These are phyloP conservation scores for Ceratocystis papillata DNA, from an alignment of 2,329 filamentous ascomycete species.

Conservation along the genomic window DNA sequence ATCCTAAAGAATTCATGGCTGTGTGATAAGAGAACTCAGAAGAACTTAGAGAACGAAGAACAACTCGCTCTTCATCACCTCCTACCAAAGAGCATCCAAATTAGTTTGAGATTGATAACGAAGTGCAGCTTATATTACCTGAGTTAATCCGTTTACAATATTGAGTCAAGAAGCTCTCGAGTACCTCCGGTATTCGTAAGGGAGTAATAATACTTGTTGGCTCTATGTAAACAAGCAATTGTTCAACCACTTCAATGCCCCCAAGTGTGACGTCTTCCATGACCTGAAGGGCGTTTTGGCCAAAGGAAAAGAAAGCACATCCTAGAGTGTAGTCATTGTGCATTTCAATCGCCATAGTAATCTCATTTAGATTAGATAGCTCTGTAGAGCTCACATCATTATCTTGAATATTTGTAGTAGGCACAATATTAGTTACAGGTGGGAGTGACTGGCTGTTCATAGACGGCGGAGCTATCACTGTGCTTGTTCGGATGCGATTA, in stretches of 20 bases:
- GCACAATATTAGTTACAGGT: background rate
- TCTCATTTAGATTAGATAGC: conserved; percentile 1
- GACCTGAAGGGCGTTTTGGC: conserved; percentile 59
- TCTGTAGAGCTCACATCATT: background rate
- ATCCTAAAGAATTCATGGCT: conserved; percentile 37
- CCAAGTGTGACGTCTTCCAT: conserved; percentile 65
- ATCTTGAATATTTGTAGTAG: background rate
- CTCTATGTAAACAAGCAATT: conserved; percentile 43
- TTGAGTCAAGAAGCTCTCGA: conserved; percentile 27
- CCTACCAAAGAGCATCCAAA: background rate
- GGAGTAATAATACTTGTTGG: conserved; percentile 48
- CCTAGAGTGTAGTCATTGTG: conserved; percentile 61
- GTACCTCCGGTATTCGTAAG: conserved; percentile 36
- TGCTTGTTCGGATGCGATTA: conserved; percentile 1
- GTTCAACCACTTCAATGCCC: conserved; percentile 58
- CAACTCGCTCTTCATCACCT: conserved; percentile 18
- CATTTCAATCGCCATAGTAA: conserved; percentile 59
- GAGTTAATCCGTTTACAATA: conserved; percentile 21
- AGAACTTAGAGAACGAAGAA: conserved; percentile 56
- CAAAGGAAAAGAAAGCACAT: conserved; percentile 69
- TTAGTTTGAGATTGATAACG: background rate
- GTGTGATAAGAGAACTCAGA: conserved; percentile 60
- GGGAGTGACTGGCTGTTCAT: background rate
- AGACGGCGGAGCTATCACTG: background rate
- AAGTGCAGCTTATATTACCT: conserved; percentile 5